phyloP scores from a whole-genome alignment of 768 basidiomycete genomes.

The Tricholoma matsutake region DNA sequence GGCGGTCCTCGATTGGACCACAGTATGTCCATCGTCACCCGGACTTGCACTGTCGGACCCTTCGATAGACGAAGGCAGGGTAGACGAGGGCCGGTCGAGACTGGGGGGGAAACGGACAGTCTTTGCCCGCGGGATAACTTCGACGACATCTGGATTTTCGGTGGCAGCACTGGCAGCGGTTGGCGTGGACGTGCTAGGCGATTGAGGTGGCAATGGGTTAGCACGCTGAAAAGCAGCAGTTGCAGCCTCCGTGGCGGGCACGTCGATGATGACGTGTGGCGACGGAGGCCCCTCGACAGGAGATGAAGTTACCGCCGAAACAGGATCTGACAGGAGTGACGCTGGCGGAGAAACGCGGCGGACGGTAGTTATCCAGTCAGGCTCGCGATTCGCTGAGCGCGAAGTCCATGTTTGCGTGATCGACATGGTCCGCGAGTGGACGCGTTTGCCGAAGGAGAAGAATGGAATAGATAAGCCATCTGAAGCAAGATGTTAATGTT shows the following conservation, averaged over 20 bases:
- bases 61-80: neutral
- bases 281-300: constrained; percentile 53
- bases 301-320: constrained; percentile 48
- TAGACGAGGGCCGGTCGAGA: neutral
- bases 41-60: neutral
- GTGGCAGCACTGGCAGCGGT: neutral
- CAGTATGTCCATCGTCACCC: neutral
- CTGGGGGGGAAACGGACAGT: neutral
- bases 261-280: constrained; percentile 73
- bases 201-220: neutral
- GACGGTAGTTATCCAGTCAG: constrained; percentile 50
- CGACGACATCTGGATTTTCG: neutral
- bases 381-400: constrained; percentile 1
- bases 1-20: neutral
- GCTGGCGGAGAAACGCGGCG: constrained; percentile 38
- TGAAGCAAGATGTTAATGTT: neutral
- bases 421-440: constrained; percentile 7
- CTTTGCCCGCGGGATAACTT: neutral
- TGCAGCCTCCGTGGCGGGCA: constrained; percentile 83
- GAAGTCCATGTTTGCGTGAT: constrained; percentile 11
- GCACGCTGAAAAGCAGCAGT: constrained; percentile 63
- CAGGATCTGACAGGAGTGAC: neutral
- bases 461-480: constrained; percentile 11
- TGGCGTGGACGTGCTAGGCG: too few species aligned
- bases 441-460: constrained; percentile 16